phyloP scores from a whole-genome alignment of 495 filamentous ascomycete genomes.

The Aspergillus steynii region DNA sequence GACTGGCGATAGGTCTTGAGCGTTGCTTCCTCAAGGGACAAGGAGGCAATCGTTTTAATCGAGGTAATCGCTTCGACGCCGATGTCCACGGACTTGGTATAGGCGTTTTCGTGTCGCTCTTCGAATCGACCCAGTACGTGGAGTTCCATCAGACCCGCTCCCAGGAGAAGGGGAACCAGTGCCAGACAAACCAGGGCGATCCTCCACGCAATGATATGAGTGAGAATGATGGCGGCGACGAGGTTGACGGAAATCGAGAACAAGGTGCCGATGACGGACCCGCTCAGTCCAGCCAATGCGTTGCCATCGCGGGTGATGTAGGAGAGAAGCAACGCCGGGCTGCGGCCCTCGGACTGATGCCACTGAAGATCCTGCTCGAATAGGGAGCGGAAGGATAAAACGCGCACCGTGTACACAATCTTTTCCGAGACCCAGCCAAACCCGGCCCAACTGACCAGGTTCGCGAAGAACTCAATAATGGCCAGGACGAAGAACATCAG shows the following conservation, averaged over 20 bases:
- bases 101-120: conserved; percentile 57
- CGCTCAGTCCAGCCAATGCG: conserved; percentile 48
- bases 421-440: conserved; percentile 56
- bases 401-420: conserved; percentile 49
- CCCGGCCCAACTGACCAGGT: conserved; percentile 47
- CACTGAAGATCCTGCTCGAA: conserved; percentile 56
- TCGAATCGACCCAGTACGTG: conserved; percentile 55
- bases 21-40: conserved; percentile 47
- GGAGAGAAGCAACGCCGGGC: conserved; percentile 46
- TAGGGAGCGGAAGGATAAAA: conserved; percentile 51
- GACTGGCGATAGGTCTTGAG: conserved; percentile 40
- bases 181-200: conserved; percentile 43
- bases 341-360: conserved; percentile 51
- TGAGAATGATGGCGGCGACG: conserved; percentile 43
- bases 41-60: conserved; percentile 55
- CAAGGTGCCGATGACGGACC: conserved; percentile 45
- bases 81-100: conserved; percentile 50
- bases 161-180: conserved; percentile 44
- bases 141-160: conserved; percentile 53
- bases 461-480: conserved; percentile 53
- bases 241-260: conserved; percentile 48
- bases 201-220: conserved; percentile 46
- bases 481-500: conserved; percentile 59
- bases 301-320: conserved; percentile 53
- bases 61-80: conserved; percentile 52